Conservation (phyloP, 768 basidiomycete species). For the Sporobolomyces roseus region DNA sequence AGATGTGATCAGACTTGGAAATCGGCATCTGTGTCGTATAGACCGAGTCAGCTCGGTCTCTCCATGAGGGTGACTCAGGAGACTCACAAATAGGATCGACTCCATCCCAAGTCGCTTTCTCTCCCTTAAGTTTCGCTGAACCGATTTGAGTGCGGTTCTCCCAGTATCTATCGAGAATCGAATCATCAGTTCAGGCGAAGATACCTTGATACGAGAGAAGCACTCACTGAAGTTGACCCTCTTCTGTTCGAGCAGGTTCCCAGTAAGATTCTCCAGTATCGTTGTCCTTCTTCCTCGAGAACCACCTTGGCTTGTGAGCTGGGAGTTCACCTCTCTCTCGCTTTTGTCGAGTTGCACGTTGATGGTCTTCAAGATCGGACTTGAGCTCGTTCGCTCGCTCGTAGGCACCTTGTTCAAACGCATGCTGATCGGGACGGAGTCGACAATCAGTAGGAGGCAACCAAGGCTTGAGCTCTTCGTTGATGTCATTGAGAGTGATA, state of each 20-base stretch:
- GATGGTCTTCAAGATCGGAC: slow-evolving; percentile 73
- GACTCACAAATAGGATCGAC: slow-evolving; percentile 66
- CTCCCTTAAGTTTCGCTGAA: slow-evolving; percentile 48
- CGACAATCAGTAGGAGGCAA: slow-evolving; percentile 88
- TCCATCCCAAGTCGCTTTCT: slow-evolving; percentile 57
- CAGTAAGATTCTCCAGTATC: slow-evolving; percentile 89
- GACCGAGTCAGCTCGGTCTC: background rate
- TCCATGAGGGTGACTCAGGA: background rate
- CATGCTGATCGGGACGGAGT: slow-evolving; percentile 84
- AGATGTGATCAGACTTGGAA: slow-evolving; percentile 14
- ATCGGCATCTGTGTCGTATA: slow-evolving; percentile 15
- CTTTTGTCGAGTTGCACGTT: slow-evolving; percentile 65
- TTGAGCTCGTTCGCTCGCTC: slow-evolving; percentile 78
- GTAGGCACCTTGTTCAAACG: slow-evolving; percentile 84
- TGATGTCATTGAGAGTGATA: slow-evolving; percentile 84
- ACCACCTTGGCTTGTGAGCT: slow-evolving; percentile 83
- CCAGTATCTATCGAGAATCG: slow-evolving; percentile 62
- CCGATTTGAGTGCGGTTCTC: slow-evolving; percentile 66
- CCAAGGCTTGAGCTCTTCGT: slow-evolving; percentile 64
- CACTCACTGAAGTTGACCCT: slow-evolving; percentile 55
- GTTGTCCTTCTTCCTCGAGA: slow-evolving; percentile 70
- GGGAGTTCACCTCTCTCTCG: slow-evolving; percentile 69
- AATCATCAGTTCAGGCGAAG: background rate
- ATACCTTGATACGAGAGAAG: background rate
- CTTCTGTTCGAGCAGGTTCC: slow-evolving; percentile 60